Evolutionary conservation across 2,329 filamentous ascomycete genomes (phyloP).

Genomic region (Pseudocercospora vitis): DNA sequence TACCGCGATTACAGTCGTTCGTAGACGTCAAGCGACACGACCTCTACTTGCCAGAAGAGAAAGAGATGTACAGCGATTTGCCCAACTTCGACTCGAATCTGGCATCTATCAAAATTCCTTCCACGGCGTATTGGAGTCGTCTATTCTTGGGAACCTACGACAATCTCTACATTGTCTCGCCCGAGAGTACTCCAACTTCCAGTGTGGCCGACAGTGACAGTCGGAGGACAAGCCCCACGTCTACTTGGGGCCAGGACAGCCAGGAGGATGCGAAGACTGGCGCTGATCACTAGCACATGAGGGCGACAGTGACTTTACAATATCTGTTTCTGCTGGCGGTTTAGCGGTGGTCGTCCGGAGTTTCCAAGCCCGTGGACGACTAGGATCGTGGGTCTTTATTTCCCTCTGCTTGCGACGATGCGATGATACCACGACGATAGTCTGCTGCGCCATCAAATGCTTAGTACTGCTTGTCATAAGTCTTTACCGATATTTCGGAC

Average conservation of each 20-base stretch:
- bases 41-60: slow-evolving; percentile 44
- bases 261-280: not conserved
- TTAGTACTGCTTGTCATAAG: too few species aligned
- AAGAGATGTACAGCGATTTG: slow-evolving; percentile 35
- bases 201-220: slow-evolving; percentile 35
- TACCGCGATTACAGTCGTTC: slow-evolving; percentile 48
- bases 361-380: not conserved
- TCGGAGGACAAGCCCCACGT: slow-evolving; percentile 33
- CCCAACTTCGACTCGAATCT: slow-evolving; percentile 50
- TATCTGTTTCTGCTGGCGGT: not conserved
- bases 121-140: slow-evolving; percentile 47
- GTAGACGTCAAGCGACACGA: slow-evolving; percentile 50
- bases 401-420: not conserved
- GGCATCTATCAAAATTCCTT: slow-evolving; percentile 50
- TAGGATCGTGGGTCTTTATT: not conserved
- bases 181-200: slow-evolving; percentile 41
- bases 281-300: not conserved
- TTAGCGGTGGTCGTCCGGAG: slow-evolving; percentile 9
- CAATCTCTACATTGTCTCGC: slow-evolving; percentile 52
- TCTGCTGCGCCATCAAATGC: too few species aligned
- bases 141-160: slow-evolving; percentile 48
- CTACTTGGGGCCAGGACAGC: slow-evolving; percentile 31
- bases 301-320: not conserved
- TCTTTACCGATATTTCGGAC: too few species aligned
- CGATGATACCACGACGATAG: not conserved